Conservation (phyloP, 768 basidiomycete species). For the Hygrocybe coccinea region DNA sequence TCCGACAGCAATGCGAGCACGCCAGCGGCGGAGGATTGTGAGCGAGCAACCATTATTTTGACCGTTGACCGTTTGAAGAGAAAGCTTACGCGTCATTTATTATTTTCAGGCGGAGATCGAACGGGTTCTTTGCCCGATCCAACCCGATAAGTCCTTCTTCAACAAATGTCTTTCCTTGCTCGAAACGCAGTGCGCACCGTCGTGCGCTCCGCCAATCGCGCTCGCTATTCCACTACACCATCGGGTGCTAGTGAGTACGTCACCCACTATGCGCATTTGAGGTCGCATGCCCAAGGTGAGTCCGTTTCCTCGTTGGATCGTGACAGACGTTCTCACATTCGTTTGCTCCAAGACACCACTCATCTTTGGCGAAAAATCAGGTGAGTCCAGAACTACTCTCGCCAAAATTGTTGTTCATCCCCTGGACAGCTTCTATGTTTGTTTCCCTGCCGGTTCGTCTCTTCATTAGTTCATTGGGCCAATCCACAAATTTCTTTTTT, state of each 20-base stretch:
- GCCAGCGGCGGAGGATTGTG: constrained; percentile 81
- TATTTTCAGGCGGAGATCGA: constrained; percentile 21
- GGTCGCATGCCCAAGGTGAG: constrained; percentile 63
- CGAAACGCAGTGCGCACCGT: constrained; percentile 46
- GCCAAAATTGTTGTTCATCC: constrained; percentile 21
- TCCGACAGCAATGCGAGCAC: constrained; percentile 89
- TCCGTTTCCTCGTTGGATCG: not conserved
- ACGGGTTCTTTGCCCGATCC: constrained; percentile 24
- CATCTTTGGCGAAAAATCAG: constrained; percentile 86
- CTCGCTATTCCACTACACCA: constrained; percentile 31
- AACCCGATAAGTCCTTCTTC: constrained; percentile 9
- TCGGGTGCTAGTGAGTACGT: constrained; percentile 39
- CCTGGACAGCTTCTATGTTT: constrained; percentile 60
- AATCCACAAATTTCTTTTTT: constrained; percentile 2
- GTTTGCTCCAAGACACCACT: constrained; percentile 53
- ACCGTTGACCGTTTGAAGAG: constrained; percentile 10
- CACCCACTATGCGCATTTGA: constrained; percentile 51
- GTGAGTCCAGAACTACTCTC: constrained; percentile 29
- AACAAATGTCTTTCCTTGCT: constrained; percentile 47
- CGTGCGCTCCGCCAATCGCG: constrained; percentile 40
- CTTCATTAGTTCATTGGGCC: constrained; percentile 9
- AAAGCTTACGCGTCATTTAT: constrained; percentile 14
- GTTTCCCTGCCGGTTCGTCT: constrained; percentile 66
- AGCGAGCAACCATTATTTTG: constrained; percentile 56
- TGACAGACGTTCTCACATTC: not conserved